Percentiles rank a stretch among this genome's conserved stretches.
phyloP scores from a whole-genome alignment of 768 basidiomycete genomes.

The Termitomyces titanicus region DNA sequence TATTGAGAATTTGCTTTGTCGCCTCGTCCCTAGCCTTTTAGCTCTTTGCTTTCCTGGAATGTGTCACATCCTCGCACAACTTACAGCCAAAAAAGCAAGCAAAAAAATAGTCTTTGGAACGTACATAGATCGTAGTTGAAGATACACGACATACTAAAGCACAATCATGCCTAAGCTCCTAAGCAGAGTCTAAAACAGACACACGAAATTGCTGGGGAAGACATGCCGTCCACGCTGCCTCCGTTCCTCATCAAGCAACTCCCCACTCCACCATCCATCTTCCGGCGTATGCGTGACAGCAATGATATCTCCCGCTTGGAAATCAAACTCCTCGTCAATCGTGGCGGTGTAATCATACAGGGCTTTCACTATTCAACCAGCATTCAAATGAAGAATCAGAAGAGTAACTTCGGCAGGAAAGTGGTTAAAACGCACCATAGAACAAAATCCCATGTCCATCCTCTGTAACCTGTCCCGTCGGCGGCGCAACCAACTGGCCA shows the following conservation, averaged over 20 bases:
- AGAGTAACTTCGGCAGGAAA: not conserved
- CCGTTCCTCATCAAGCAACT: slow-evolving; percentile 72
- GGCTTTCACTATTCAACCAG: slow-evolving; percentile 64
- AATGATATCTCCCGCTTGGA: slow-evolving; percentile 93
- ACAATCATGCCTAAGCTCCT: too few relatives aligned
- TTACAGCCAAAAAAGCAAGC: too few relatives aligned
- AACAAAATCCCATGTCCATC: slow-evolving; percentile 82
- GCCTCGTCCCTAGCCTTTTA: too few relatives aligned
- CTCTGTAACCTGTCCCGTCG: slow-evolving; percentile 79
- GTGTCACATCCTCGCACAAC: too few relatives aligned
- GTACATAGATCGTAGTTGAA: too few relatives aligned
- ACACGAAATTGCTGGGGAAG: slow-evolving; percentile 89
- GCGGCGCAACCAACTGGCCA: slow-evolving; percentile 33
- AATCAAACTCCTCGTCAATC: slow-evolving; percentile 93
- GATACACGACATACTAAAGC: too few relatives aligned
- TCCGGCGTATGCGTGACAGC: slow-evolving; percentile 92
- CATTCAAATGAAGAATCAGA: not conserved
- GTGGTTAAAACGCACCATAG: slow-evolving; percentile 78
- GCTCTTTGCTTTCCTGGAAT: too few relatives aligned
- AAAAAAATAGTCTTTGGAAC: too few relatives aligned
- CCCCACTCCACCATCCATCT: slow-evolving; percentile 98
- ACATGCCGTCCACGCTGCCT: slow-evolving; percentile 69
- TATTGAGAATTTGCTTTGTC: too few relatives aligned
- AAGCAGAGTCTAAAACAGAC: slow-evolving; percentile 73
- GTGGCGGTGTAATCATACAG: slow-evolving; percentile 83